These are phyloP conservation scores for Blastomyces gilchristii DNA, from an alignment of 2,329 filamentous ascomycete genomes.

Conservation along the genomic window DNA sequence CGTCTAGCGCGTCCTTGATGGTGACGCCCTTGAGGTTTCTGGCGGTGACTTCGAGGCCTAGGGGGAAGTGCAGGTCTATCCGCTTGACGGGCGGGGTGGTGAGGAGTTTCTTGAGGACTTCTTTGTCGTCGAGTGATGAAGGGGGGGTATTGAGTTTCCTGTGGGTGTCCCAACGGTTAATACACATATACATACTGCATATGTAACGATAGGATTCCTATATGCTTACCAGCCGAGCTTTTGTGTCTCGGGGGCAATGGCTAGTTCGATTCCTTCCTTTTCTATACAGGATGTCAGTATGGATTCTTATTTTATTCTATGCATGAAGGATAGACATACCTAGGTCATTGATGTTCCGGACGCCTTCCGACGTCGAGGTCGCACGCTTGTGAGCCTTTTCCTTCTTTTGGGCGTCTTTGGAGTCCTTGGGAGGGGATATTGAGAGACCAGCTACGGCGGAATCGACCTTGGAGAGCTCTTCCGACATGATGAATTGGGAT, in stretches of 20 bases:
- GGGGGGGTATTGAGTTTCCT: slow-evolving; percentile 94
- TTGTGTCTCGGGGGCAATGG: slow-evolving; percentile 73
- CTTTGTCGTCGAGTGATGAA: slow-evolving; percentile 66
- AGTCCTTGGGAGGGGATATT: slow-evolving; percentile 46
- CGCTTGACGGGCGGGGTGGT: slow-evolving; percentile 79
- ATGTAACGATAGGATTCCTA: not conserved
- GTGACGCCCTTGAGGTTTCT: slow-evolving; percentile 90
- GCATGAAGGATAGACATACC: slow-evolving; percentile 45
- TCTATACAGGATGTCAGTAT: slow-evolving; percentile 41
- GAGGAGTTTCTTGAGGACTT: slow-evolving; percentile 70
- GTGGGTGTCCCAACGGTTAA: not conserved
- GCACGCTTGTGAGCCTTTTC: slow-evolving; percentile 48
- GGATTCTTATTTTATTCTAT: not conserved
- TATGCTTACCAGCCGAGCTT: slow-evolving; percentile 69
- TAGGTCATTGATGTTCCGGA: slow-evolving; percentile 75
- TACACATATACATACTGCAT: not conserved
- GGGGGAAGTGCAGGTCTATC: slow-evolving; percentile 84
- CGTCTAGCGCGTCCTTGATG: slow-evolving; percentile 92
- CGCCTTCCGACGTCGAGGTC: slow-evolving; percentile 58
- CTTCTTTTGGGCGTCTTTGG: slow-evolving; percentile 40
- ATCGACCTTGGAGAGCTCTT: slow-evolving; percentile 75
- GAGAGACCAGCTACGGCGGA: slow-evolving; percentile 75
- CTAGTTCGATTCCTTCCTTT: slow-evolving; percentile 58
- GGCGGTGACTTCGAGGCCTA: slow-evolving; percentile 78
- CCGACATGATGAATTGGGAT: slow-evolving; percentile 41